Percentiles rank a stretch among this genome's conserved stretches.
phyloP scores from a whole-genome alignment of 768 basidiomycete genomes.

The Sporobolomyces pararoseus region DNA sequence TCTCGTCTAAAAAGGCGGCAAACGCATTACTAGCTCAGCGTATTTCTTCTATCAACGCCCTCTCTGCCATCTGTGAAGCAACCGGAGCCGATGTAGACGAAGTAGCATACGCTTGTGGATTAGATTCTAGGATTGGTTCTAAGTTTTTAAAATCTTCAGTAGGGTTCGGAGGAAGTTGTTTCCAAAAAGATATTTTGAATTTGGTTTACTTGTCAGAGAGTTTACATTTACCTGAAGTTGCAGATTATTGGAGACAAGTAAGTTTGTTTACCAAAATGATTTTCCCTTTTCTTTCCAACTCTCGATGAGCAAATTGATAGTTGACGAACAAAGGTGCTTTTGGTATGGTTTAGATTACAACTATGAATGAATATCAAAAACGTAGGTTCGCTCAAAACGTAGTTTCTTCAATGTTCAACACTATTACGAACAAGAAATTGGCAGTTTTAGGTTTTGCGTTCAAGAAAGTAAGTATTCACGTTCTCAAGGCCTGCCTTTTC shows the following conservation, averaged over 20 bases:
- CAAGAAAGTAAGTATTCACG: conserved; percentile 67
- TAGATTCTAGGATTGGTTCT: conserved; percentile 84
- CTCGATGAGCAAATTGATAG: neutral
- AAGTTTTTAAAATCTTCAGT: conserved; percentile 94
- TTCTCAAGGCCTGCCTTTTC: neutral
- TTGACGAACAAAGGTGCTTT: neutral
- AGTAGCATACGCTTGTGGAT: conserved; percentile 88
- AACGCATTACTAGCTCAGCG: conserved; percentile 99
- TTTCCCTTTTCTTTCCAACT: too few species aligned
- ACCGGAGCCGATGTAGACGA: conserved; percentile 99
- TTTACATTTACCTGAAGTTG: conserved; percentile 90
- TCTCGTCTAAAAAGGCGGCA: conserved; percentile 59
- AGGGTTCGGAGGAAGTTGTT: conserved; percentile 96
- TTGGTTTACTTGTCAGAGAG: conserved; percentile 95
- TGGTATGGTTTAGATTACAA: conserved; percentile 74
- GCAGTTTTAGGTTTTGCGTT: conserved; percentile 97
- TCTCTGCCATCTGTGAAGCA: conserved; percentile 97
- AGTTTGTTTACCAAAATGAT: too few species aligned
- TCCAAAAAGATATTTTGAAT: conserved; percentile 99
- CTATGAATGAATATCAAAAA: conserved; percentile 99
- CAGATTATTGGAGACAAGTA: conserved; percentile 77
- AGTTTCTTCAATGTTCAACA: conserved; percentile 96
- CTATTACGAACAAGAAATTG: conserved; percentile 93
- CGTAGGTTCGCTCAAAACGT: conserved; percentile 89
- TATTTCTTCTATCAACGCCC: conserved; percentile 95